Conservation (phyloP, 1,284 basidiomycete genomes). For the Ustilago trichophora region DNA sequence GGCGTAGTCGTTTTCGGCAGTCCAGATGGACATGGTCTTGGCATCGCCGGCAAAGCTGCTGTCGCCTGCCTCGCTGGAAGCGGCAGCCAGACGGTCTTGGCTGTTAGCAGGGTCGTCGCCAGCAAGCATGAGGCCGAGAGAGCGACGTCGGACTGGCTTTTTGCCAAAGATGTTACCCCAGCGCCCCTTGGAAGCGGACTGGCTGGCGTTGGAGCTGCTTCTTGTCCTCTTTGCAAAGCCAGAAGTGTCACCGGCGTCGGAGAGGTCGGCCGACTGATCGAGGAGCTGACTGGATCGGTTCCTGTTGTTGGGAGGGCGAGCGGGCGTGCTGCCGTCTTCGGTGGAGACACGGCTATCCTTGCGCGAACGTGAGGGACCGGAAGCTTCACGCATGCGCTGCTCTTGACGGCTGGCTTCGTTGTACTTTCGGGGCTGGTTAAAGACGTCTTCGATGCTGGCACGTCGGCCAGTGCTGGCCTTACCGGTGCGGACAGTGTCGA, state of each 20-base stretch:
- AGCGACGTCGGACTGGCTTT: conserved; percentile 37
- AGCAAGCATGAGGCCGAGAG: conserved; percentile 43
- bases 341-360: conserved; percentile 37
- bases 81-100: too few relatives aligned
- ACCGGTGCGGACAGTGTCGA: conserved; percentile 48
- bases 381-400: conserved; percentile 45
- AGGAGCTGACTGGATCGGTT: conserved; percentile 40
- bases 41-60: conserved; percentile 42
- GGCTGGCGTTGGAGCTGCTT: conserved; percentile 43
- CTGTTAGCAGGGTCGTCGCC: conserved; percentile 21
- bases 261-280: conserved; percentile 24
- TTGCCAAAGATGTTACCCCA: conserved; percentile 50
- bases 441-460: conserved; percentile 55
- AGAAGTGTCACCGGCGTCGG: conserved; percentile 24
- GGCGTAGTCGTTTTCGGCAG: conserved; percentile 81
- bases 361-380: conserved; percentile 24
- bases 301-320: conserved; percentile 20
- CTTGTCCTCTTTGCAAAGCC: conserved; percentile 22
- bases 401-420: conserved; percentile 46
- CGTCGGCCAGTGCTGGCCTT: conserved; percentile 43
- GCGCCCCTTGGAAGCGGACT: conserved; percentile 24
- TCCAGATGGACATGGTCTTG: conserved; percentile 74
- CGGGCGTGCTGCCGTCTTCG: conserved; percentile 15
- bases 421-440: conserved; percentile 47
- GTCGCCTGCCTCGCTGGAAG: conserved; percentile 39